Evolutionary conservation across 345 rosid genomes (phyloP).

Genomic region (Syzygium oleosum): DNA sequence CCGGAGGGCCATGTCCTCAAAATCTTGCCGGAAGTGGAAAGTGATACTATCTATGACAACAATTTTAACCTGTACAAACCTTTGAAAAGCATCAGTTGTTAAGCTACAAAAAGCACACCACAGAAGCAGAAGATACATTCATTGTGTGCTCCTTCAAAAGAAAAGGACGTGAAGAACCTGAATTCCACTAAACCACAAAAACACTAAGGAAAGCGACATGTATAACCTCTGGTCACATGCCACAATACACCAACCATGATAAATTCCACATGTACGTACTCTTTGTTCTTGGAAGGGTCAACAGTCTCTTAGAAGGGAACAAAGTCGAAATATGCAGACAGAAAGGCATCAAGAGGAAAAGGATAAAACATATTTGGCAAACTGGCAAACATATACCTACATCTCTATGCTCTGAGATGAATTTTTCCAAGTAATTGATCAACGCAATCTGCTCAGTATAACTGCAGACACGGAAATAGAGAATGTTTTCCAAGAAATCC

Average conservation of each 20-base stretch:
- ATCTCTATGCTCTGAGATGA: constrained; percentile 69
- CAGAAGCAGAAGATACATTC: not conserved
- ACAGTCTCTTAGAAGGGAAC: not conserved
- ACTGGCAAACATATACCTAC: constrained; percentile 23
- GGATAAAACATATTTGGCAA: not conserved
- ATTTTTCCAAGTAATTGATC: constrained; percentile 68
- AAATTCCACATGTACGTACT: not conserved
- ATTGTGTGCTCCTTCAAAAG: not conserved
- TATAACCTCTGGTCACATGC: not conserved
- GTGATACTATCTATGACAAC: constrained; percentile 79
- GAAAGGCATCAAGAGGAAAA: not conserved
- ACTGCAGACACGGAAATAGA: constrained; percentile 82
- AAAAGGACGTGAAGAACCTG: not conserved
- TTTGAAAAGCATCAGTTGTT: not conserved
- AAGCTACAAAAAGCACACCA: not conserved
- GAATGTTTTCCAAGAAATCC: constrained; percentile 69
- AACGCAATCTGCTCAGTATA: constrained; percentile 81
- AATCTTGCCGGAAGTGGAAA: constrained; percentile 96
- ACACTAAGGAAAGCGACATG: not conserved
- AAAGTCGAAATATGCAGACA: not conserved
- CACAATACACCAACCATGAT: not conserved
- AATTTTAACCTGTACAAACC: constrained; percentile 57
- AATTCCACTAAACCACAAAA: not conserved
- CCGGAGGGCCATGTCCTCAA: constrained; percentile 75
- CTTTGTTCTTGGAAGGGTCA: not conserved